Evolutionary conservation across 164 flowering plant genomes (phyloP).

Genomic region (Macadamia integrifolia): DNA sequence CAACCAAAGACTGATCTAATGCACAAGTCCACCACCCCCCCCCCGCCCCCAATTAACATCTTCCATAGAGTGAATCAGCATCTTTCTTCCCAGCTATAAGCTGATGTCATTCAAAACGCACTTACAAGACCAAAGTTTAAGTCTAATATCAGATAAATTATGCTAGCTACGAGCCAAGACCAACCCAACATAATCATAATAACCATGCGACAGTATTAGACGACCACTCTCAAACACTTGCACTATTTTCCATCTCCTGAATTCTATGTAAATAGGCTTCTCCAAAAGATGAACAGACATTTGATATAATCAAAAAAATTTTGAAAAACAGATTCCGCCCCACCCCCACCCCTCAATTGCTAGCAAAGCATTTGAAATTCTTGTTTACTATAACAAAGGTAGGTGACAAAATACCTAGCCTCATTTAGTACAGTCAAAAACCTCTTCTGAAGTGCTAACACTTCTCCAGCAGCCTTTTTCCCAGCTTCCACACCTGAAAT

Average conservation of each 20-base stretch:
- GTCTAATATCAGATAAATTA: too few species aligned
- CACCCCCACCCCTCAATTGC: too few species aligned
- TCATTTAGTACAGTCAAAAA: constrained; percentile 80
- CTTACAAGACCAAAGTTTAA: too few species aligned
- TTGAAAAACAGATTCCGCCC: not conserved
- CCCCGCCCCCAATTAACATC: too few species aligned
- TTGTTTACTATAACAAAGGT: not conserved
- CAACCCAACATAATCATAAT: not conserved
- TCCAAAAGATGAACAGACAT: not conserved
- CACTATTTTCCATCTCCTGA: not conserved
- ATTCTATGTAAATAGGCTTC: not conserved
- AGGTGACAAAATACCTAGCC: constrained; percentile 53
- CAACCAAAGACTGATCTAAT: too few species aligned
- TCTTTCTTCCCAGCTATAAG: too few species aligned
- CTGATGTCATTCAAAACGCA: too few species aligned
- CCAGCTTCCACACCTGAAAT: constrained; percentile 95
- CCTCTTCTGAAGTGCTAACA: constrained; percentile 90
- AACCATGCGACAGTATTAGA: not conserved
- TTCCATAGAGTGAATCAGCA: too few species aligned
- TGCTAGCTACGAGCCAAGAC: too few species aligned
- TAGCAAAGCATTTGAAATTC: not conserved
- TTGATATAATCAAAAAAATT: not conserved
- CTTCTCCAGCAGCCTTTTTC: constrained; percentile 93
- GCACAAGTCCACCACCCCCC: too few species aligned
- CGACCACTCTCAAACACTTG: not conserved